These are phyloP conservation scores for Starmerella bacillaris DNA, from an alignment of 805 yeast genomes.

Conservation along the genomic window DNA sequence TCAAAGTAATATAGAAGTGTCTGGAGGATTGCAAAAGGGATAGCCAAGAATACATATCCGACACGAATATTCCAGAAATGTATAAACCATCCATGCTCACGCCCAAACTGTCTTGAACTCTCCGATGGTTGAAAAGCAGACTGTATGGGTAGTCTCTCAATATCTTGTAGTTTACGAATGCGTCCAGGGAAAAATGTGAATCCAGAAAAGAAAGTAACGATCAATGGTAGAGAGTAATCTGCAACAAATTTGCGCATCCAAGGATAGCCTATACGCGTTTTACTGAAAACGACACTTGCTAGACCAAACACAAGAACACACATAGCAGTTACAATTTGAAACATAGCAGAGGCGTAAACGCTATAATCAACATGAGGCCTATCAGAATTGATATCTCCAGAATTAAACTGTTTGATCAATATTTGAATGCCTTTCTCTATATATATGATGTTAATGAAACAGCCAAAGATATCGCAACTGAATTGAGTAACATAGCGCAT, in stretches of 20 bases:
- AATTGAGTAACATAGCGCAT: slow-evolving; percentile 57
- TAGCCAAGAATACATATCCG: slow-evolving; percentile 65
- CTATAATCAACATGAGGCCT: background rate
- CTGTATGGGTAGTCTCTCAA: slow-evolving; percentile 51
- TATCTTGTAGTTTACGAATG: slow-evolving; percentile 31
- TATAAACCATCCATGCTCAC: slow-evolving; percentile 52
- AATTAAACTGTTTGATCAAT: slow-evolving; percentile 46
- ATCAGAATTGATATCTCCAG: slow-evolving; percentile 18
- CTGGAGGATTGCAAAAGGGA: slow-evolving; percentile 78
- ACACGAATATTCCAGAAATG: slow-evolving; percentile 60
- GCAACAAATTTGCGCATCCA: slow-evolving; percentile 48
- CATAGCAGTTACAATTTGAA: slow-evolving; percentile 55
- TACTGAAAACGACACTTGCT: slow-evolving; percentile 33
- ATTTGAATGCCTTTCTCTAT: slow-evolving; percentile 83
- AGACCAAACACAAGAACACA: slow-evolving; percentile 64
- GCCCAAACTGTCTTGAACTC: slow-evolving; percentile 16
- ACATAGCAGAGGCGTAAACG: slow-evolving; percentile 31
- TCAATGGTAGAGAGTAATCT: slow-evolving; percentile 72
- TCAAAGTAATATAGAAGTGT: slow-evolving; percentile 83
- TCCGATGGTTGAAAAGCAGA: slow-evolving; percentile 59
- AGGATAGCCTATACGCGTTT: slow-evolving; percentile 47
- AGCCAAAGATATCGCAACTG: slow-evolving; percentile 85
- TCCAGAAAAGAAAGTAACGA: slow-evolving; percentile 80
- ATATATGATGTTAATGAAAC: slow-evolving; percentile 74
- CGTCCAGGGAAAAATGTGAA: slow-evolving; percentile 82